phyloP scores from a whole-genome alignment of 257 asterid species.

The Primulina eburnea region DNA sequence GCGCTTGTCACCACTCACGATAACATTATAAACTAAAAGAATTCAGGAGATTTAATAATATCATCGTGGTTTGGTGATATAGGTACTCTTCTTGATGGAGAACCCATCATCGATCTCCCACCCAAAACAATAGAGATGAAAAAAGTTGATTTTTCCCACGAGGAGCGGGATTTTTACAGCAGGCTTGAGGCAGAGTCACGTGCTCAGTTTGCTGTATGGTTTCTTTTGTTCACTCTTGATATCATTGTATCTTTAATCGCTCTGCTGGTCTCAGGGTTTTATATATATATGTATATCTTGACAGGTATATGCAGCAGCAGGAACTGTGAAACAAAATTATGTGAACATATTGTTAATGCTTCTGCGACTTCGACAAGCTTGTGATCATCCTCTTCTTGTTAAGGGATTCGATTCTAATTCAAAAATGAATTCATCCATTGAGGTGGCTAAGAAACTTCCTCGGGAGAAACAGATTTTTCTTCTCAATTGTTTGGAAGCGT shows the following conservation, averaged over 20 bases:
- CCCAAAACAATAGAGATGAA: constrained; percentile 74
- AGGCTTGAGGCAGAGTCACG: constrained; percentile 87
- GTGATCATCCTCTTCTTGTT: constrained; percentile 98
- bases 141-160: constrained; percentile 74
- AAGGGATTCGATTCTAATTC: constrained; percentile 56
- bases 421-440: constrained; percentile 63
- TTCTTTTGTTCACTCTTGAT: constrained; percentile 20
- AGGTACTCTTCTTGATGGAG: constrained; percentile 87
- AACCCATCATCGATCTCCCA: constrained; percentile 84
- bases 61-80: constrained; percentile 22
- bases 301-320: constrained; percentile 97
- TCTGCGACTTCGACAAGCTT: constrained; percentile 95
- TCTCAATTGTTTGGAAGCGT: constrained; percentile 79
- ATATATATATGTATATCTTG: constrained; percentile 14
- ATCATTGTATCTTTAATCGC: constrained; percentile 19
- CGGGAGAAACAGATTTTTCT: constrained; percentile 60
- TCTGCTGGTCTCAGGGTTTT: constrained; percentile 20
- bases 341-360: constrained; percentile 92
- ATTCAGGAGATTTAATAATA: constrained; percentile 26
- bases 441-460: constrained; percentile 75
- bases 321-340: constrained; percentile 93
- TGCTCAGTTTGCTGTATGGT: constrained; percentile 95
- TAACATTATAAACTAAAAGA: constrained; percentile 3
- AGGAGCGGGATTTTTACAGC: constrained; percentile 81
- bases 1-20: not conserved